Evolutionary conservation across 2,329 filamentous ascomycete species (phyloP), one percentile per base, ranked within the genome.

Genomic region (Cercospora janseana): DNA sequence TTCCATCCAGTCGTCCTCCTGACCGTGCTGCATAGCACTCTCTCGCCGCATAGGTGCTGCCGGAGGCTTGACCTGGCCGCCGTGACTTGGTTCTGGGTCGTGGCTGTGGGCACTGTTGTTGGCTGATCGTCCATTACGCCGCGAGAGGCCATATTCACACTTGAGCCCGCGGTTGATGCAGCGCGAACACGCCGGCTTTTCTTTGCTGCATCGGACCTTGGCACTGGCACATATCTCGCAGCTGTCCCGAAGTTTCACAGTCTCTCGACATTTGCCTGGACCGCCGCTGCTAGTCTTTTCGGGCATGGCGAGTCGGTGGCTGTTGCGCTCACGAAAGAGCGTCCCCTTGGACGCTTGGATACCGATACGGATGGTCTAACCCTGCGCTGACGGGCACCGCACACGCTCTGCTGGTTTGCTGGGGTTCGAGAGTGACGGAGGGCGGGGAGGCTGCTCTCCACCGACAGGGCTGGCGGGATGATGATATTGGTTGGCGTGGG

Each of bases 181-280:
- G 20, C 44, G 44, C 13, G 24, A 38, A 18, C 44, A 46, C 4
- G 44, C 26, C 4, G 44, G 44, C 44, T 46, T 46, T 26, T 46
- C 44, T 34, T 46, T 46, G 21, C 44, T 29, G 16, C 44, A 46
- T 27, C 31, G 13, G 31, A 46, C 44, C 44, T 46, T 46, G 20
- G 44, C 44, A 26, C 21, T 27, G 31, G 44, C 44, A 28, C 44
- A 46, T 8, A 27, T 46, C 10, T 46, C 44, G 24, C 44, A 46
- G 23, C 44, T 46, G 24, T 46, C 44, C 12, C 44, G 44, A 12
- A 46, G 21, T 23, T 46, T 46, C 31, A 44, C 41, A 12, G 41
- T 31, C 16, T 44, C 41, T 18, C 41, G 41, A 44, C 26, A 28
- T 31, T 27, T 32, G 24, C 15, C 41, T 15, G 41, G 8, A 10